Conservation (phyloP, 371 early-diverging fungal genomes). For the Parasitella parasitica region DNA sequence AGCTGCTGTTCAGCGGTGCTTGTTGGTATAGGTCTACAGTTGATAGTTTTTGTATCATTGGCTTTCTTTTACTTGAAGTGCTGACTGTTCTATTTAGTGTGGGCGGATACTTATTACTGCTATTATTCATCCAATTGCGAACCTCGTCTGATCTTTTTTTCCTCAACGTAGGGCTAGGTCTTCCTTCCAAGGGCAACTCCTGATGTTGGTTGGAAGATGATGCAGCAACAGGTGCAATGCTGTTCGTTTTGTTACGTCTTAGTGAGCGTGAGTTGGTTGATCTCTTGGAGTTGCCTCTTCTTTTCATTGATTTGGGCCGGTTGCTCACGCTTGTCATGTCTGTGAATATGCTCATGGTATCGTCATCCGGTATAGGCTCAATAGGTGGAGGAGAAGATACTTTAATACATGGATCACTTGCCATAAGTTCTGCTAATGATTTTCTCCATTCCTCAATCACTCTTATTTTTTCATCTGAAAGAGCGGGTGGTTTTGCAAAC, state of each 20-base stretch:
- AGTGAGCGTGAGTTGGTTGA: slow-evolving; percentile 1
- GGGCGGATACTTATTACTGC: background rate
- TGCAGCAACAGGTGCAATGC: slow-evolving; percentile 16
- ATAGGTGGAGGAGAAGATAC: slow-evolving; percentile 39
- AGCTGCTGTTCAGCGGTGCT: background rate
- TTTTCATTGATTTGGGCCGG: slow-evolving; percentile 22
- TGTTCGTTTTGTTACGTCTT: slow-evolving; percentile 6
- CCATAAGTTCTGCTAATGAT: slow-evolving; percentile 44
- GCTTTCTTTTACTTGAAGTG: slow-evolving; percentile 6
- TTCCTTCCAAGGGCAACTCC: slow-evolving; percentile 27
- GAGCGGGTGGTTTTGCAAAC: background rate
- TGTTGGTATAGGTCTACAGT: background rate
- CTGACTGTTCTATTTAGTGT: background rate
- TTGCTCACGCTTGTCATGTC: slow-evolving; percentile 47
- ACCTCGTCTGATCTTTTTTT: slow-evolving; percentile 47
- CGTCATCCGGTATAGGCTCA: slow-evolving; percentile 48
- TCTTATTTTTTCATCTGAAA: slow-evolving; percentile 37
- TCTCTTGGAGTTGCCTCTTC: slow-evolving; percentile 14
- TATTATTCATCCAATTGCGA: slow-evolving; percentile 37
- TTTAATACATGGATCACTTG: slow-evolving; percentile 26
- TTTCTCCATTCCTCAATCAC: slow-evolving; percentile 51
- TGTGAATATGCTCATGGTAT: slow-evolving; percentile 33
- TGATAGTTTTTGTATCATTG: slow-evolving; percentile 6
- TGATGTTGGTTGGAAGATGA: slow-evolving; percentile 7
- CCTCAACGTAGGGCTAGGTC: slow-evolving; percentile 16